Percentiles rank a stretch among this genome's conserved stretches.
Conservation (phyloP, 768 basidiomycete genomes). For the Lentinula boryana region DNA sequence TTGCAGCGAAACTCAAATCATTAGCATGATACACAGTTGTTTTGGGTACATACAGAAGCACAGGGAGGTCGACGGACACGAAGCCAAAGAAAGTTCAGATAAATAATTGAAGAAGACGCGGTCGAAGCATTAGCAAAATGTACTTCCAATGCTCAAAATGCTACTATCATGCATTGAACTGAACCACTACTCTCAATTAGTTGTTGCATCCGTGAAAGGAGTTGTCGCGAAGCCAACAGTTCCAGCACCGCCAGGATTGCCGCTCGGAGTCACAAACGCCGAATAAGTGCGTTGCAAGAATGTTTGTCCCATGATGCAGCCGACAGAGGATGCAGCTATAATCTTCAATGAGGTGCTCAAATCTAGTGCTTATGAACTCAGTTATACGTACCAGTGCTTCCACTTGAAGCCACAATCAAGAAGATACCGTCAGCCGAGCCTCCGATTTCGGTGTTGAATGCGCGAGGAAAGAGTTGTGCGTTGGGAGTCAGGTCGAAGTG, state of each 20-base stretch:
- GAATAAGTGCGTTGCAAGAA: slow-evolving; percentile 29
- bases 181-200: neutral
- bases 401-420: slow-evolving; percentile 22
- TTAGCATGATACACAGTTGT: too few relatives aligned
- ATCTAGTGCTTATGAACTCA: neutral
- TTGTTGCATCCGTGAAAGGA: neutral
- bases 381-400: slow-evolving; percentile 23
- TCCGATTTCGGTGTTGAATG: slow-evolving; percentile 27
- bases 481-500: slow-evolving; percentile 31
- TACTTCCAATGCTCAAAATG: neutral
- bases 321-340: slow-evolving; percentile 20
- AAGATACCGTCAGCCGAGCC: slow-evolving; percentile 24
- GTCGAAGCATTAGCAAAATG: neutral
- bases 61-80: too few relatives aligned
- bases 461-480: slow-evolving; percentile 31
- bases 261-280: slow-evolving; percentile 53
- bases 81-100: too few relatives aligned
- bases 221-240: neutral
- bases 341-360: neutral
- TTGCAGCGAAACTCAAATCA: too few relatives aligned
- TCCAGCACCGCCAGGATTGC: neutral
- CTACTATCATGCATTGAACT: neutral
- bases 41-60: too few relatives aligned
- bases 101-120: neutral
- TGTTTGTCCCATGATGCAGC: slow-evolving; percentile 34